Evolutionary conservation across 169 alveolate genomes (phyloP).

Genomic region (Plasmodium cynomolgi): DNA sequence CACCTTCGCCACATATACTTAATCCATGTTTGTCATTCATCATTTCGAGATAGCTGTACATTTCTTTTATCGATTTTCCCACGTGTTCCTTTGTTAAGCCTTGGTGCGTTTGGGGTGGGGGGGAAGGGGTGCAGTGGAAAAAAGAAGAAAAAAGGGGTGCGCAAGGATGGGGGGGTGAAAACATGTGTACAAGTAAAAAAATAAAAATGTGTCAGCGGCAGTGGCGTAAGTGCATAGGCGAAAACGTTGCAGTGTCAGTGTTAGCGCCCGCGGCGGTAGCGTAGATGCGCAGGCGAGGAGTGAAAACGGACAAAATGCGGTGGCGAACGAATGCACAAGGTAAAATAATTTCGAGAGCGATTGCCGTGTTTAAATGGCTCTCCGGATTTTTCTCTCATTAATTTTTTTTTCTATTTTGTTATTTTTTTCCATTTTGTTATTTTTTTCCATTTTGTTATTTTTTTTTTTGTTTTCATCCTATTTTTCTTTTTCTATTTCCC

Average conservation of each 20-base stretch:
- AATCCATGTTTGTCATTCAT: conserved; percentile 91
- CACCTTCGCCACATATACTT: conserved; percentile 99
- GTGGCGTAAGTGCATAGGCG: neutral
- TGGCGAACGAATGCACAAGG: neutral
- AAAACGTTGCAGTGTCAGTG: neutral
- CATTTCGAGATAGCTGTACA: conserved; percentile 76
- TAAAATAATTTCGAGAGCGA: neutral
- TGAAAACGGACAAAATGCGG: neutral
- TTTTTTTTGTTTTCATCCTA: neutral
- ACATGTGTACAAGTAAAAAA: neutral
- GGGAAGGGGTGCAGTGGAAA: neutral
- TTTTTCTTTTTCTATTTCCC: neutral
- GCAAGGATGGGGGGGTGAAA: neutral
- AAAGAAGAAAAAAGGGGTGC: neutral
- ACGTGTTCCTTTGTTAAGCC: conserved; percentile 94
- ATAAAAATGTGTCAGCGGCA: neutral
- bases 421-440: neutral
- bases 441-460: neutral
- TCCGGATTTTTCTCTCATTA: neutral
- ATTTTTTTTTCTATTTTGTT: neutral
- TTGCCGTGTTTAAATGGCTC: neutral
- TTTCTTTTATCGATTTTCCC: conserved; percentile 89
- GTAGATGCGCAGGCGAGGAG: neutral
- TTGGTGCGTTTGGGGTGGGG: conserved; percentile 76
- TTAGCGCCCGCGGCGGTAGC: neutral